Base-by-base conservation (phyloP, 2,329 filamentous ascomycete genomes). In the Colletotrichum eleusines region DNA sequence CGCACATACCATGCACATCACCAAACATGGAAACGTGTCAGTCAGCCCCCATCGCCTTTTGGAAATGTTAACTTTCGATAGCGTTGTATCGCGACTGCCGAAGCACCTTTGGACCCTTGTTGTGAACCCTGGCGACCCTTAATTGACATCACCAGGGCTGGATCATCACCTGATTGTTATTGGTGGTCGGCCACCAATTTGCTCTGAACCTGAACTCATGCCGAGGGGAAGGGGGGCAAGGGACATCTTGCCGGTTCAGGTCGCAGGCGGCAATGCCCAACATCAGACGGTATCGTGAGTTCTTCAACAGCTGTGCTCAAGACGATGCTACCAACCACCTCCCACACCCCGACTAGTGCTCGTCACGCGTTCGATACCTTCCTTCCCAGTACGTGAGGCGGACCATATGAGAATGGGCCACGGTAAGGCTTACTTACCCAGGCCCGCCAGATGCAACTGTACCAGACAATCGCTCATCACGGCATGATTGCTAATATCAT, bases 401-500 rank as follows among this genome's bases (percentile, higher is more conserved):
- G 46, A 61, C 48, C 31, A 48, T 18, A 20, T 12, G 28, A n/a
- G 50, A 3, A 44, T 46, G 48, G 55, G 62, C 40, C 44, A 26
- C 38, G 31, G 31, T 33, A 33, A 60, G 54, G n/a, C n/a, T n/a
- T 23, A 33, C 62, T 48, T 60, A 46, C 46, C n/a, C 62, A 48
- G 35, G 18, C 46, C 54, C 61, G 16, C 54, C 26, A 20, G 31
- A 60, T 61, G 62, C 40, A 33, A 66, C 66, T 31, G 55, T 57
- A 50, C 66, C 46, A 55, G 46, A 69, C 62, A 66, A 64, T 23
- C 62, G 31, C 62, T 35, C 23, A 11, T 28, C 63, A 38, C 62
- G 46, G 61, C 58, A 65, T 69, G 66, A 46, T 65, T 66, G 61
- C 54, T 46, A 54, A 65, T 60, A 33, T 31, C 28, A 38, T 46